Base-by-base conservation (phyloP, 768 basidiomycete species). In the Myochromella boudieri region DNA sequence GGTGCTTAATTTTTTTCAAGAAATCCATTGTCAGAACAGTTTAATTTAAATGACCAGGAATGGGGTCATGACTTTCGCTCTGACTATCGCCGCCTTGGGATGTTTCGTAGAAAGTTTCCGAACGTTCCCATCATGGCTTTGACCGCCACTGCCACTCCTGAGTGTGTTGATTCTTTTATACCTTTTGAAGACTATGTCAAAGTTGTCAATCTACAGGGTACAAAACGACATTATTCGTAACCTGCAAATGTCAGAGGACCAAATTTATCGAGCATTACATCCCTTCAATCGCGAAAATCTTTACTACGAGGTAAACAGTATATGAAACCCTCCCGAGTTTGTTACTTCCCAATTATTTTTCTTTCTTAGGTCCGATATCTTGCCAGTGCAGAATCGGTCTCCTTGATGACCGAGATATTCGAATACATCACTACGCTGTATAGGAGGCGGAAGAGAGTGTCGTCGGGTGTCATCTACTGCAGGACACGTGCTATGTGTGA, bases 41-140 rank as follows among this genome's bases (percentile, higher is more conserved):
- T 6, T 34, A n/a, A 6, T 6, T 5, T 34, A 34, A 17, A 34
- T 12, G 33, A 25, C 3, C 52, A 89, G 85, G 89, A 91, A 72
- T 91, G 88, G 90, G 88, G 87, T 0, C 87, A 90, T 38, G 82
- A 89, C 55, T 91, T 91, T 60, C 80, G 91, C 20, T 72, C 63
- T 25, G 84, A 89, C 33, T 93, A 91, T 58, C 70, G 89, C 34
- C 75, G 70, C 20, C 72, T 94, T 18, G 91, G 90, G 4, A 61
- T 68, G 29, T 87, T 94, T 61, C 78, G 91, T 1, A 70, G 77
- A 28, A 72, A 70, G 22, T 91, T 84, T 57, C 75, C 76, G 1
- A 69, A 75, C 46, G 78, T 92, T 3, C 91, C 91, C 0, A 84
- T 94, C 54, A 93, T 91, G 87, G 91, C 91, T 3, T 65, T 93